Evolutionary conservation across 805 yeast genomes (phyloP), one percentile per base, ranked within the genome.

Genomic region (Saccharomycopsis fermentans): DNA sequence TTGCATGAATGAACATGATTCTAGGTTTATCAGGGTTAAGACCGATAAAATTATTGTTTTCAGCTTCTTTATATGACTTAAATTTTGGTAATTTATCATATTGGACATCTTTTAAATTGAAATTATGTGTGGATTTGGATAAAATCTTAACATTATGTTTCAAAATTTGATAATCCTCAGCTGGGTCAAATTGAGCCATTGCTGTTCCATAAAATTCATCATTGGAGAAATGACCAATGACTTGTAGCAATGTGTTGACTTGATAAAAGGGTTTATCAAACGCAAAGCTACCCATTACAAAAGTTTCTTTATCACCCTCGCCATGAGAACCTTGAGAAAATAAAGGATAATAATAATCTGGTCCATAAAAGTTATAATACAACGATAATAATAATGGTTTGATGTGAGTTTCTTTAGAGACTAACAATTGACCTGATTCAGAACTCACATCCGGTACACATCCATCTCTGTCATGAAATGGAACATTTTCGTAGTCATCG

Each of bases 381-480:
- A 82, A 66, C 0, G 87, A 79, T 26, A 83, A 69, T 53, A 82
- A 70, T 34, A 83, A 70, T 8, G 83, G 79, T 60, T 75, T 77
- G 8, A 80, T 74, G 66, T 83, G 87, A 1, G 76, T 70, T 14
- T 71, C 73, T 65, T 83, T 83, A 52, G 82, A 79, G 27, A 83
- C 76, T 67, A 83, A 68, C 57, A 83, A 63, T 66, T 83, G 87
- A 3, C 89, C 88, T 4, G 86, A 80, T 65, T 83, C 87, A 0
- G 84, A 79, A 0, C 84, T 78, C 37, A 80, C 76, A 65, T 81
- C 84, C 1, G 87, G 85, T 27, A 83, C 78, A 1, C 86, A 69
- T 14, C 86, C 86, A 53, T 73, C 72, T 58, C 83, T 71, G 64
- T 83, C 87, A 68, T 83, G 87, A 61, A 73, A 77, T 6, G 86